Evolutionary conservation across 2,329 filamentous ascomycete genomes (phyloP).

Genomic region (Microascus cirrosus): DNA sequence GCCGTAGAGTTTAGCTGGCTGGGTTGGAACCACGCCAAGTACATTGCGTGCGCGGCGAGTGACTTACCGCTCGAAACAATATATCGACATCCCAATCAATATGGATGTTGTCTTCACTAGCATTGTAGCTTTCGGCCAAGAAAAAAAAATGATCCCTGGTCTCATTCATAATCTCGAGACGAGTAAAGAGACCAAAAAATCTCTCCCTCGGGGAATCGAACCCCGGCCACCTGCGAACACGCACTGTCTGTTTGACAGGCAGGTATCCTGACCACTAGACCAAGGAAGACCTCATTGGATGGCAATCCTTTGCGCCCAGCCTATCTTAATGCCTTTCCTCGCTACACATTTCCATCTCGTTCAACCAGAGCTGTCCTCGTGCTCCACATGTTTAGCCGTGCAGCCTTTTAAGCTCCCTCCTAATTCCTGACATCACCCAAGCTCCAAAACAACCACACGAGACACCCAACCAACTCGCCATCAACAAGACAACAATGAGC

Average conservation of each 20-base stretch:
- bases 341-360: background rate
- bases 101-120: no score
- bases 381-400: background rate
- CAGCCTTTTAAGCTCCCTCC: conserved; percentile 1
- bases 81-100: no score
- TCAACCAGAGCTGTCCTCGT: background rate
- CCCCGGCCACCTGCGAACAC: conserved; percentile 17
- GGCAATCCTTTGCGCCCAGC: background rate
- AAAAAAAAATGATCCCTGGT: background rate
- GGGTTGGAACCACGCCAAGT: no score
- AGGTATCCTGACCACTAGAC: conserved; percentile 6
- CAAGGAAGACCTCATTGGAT: conserved; percentile 1
- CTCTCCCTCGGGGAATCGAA: conserved; percentile 19
- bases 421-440: conserved; percentile 4
- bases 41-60: no score
- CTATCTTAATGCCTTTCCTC: background rate
- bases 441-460: background rate
- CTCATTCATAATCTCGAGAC: background rate
- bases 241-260: conserved; percentile 4
- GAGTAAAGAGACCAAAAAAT: background rate
- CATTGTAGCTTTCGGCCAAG: no score
- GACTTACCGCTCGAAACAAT: no score
- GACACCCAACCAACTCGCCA: background rate
- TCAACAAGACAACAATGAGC: background rate
- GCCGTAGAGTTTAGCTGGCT: no score